Percentiles rank a stretch among this genome's conserved stretches.
Evolutionary conservation across 192 early-diverging fungal genomes (phyloP).

Genomic region (Umbelopsis vinacea): DNA sequence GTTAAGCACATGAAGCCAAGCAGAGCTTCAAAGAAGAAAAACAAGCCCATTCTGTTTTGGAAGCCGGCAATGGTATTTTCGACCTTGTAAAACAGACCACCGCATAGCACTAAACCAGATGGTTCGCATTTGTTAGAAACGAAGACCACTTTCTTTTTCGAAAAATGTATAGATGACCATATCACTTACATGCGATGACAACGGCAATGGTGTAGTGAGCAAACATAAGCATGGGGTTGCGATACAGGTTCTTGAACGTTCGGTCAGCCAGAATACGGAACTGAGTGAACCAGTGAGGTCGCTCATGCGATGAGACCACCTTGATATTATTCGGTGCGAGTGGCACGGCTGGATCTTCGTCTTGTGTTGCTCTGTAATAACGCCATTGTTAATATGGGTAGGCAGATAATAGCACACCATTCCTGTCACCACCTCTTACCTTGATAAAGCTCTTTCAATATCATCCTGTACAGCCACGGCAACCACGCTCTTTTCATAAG

Average conservation of each 20-base stretch:
- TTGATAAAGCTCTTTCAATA: slow-evolving; percentile 32
- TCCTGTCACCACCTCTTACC: background rate
- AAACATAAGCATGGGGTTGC: slow-evolving; percentile 77
- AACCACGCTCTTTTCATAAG: slow-evolving; percentile 41
- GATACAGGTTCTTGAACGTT: slow-evolving; percentile 81
- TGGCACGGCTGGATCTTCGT: slow-evolving; percentile 15
- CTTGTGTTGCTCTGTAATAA: slow-evolving; percentile 16
- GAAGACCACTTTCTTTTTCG: background rate
- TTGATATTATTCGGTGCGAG: slow-evolving; percentile 24
- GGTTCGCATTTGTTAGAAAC: slow-evolving; percentile 38
- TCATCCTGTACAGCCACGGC: slow-evolving; percentile 38
- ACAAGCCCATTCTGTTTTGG: slow-evolving; percentile 65
- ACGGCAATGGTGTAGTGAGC: slow-evolving; percentile 76
- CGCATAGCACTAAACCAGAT: slow-evolving; percentile 53
- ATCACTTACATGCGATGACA: slow-evolving; percentile 57
- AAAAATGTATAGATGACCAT: background rate
- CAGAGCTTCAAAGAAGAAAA: slow-evolving; percentile 70
- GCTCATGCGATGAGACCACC: slow-evolving; percentile 46
- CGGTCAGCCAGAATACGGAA: slow-evolving; percentile 75
- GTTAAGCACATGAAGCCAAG: slow-evolving; percentile 69
- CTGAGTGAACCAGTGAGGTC: slow-evolving; percentile 67
- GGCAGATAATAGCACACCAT: too few relatives aligned
- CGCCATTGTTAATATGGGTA: background rate
- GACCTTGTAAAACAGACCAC: slow-evolving; percentile 65
- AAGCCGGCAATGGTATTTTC: slow-evolving; percentile 63